Base-by-base conservation (phyloP, 2,329 filamentous ascomycete species). In the Dothideomycetes sp. region DNA sequence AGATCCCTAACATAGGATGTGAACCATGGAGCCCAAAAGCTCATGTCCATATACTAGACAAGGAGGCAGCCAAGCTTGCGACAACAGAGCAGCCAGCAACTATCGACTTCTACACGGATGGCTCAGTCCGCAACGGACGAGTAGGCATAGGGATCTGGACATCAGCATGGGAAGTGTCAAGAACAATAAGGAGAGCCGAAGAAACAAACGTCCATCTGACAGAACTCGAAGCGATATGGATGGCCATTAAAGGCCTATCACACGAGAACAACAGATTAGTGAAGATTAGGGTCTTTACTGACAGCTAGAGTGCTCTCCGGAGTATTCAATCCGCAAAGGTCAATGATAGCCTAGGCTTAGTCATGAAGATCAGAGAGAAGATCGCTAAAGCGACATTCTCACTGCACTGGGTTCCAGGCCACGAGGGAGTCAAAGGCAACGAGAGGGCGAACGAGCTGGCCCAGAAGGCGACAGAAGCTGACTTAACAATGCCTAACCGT, bases 61-160 rank as follows among this genome's bases (percentile, higher is more conserved):
- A 24, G 11, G 19, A 36, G 10, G 18, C 4, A 14, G 34, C 34
- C 12, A 36, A 36, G 18, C 18, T 22, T n/a, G 34, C 19, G 14
- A 22, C 34, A 3, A 19, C 18, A 24, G 9, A 9, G 18, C 3
- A 36, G 12, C 18, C 18, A 14, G 19, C 3, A 24, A 36, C 18
- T 9, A 24, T 36, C 34, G 34, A 36, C 34, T 36, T 14, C 34
- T 36, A 36, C 19, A 36, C 19, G 4, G 34, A 36, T 14, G 34
- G 34, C 11, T 36, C 19, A 8, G 2, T 36, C 4, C 17, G 34
- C 10, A 36, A 36, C 34, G 19, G 17, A 36, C 19, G 34, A n/a
- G 34, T 19, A 14, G 34, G 11, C 3, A 24, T 36, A 24, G 34
- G 34, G 19, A 36, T 31, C 5, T 31, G 30, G 30, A 36, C 34